Evolutionary conservation across 495 filamentous ascomycete species (phyloP).

Genomic region (Lentithecium fluviatile): DNA sequence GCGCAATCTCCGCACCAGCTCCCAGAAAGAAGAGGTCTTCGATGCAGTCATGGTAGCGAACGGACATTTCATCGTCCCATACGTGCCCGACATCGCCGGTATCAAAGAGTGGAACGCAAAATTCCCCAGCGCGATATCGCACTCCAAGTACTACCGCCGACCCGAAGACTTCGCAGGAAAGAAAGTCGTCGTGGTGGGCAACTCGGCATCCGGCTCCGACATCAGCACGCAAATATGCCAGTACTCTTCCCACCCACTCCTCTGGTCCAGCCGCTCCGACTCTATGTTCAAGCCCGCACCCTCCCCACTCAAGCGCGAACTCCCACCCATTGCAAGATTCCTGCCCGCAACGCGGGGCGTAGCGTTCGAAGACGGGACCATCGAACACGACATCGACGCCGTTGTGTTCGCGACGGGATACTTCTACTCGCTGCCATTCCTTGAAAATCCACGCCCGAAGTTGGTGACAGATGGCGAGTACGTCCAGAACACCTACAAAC

Average conservation of each 20-base stretch:
- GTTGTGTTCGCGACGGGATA: constrained; percentile 76
- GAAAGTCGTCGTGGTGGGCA: constrained; percentile 76
- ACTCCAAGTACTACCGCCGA: constrained; percentile 76
- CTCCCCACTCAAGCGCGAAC: constrained; percentile 49
- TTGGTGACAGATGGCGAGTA: constrained; percentile 67
- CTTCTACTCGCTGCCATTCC: constrained; percentile 68
- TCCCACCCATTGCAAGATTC: constrained; percentile 61
- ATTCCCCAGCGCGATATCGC: constrained; percentile 66
- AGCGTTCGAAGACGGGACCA: constrained; percentile 52
- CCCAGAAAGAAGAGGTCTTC: constrained; percentile 44
- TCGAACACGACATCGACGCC: constrained; percentile 62
- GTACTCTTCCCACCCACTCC: constrained; percentile 51
- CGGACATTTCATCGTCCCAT: constrained; percentile 75
- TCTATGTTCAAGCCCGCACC: constrained; percentile 37
- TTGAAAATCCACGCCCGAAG: constrained; percentile 57
- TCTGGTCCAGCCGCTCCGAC: constrained; percentile 54
- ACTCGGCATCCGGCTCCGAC: constrained; percentile 75
- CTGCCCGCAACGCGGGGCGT: constrained; percentile 51
- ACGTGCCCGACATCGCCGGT: constrained; percentile 64
- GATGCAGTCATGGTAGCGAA: constrained; percentile 84
- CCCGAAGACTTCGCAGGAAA: constrained; percentile 59
- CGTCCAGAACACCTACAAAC: constrained; percentile 67
- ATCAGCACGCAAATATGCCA: constrained; percentile 71
- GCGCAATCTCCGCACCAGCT: constrained; percentile 48
- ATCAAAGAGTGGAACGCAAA: constrained; percentile 55